These are phyloP conservation scores for Neurospora sp. DNA, from an alignment of 495 filamentous ascomycete species.

Conservation along the genomic window DNA sequence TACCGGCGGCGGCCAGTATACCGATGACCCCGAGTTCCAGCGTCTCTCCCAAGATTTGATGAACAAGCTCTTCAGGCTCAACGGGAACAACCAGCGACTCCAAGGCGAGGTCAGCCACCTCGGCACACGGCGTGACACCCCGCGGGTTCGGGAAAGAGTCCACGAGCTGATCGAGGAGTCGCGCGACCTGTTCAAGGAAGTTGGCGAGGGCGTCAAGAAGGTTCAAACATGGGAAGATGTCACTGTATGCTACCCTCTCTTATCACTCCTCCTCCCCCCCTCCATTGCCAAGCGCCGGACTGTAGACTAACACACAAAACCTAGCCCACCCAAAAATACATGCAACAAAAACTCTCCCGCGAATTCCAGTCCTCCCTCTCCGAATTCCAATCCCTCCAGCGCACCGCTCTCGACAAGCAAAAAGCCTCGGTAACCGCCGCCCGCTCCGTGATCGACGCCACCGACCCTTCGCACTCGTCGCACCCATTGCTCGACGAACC, in stretches of 20 bases:
- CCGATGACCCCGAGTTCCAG: slow-evolving; percentile 91
- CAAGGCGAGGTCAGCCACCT: slow-evolving; percentile 72
- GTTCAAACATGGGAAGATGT: slow-evolving; percentile 85
- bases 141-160: slow-evolving; percentile 81
- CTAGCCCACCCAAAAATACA: slow-evolving; percentile 79
- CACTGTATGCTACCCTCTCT: slow-evolving; percentile 50
- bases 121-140: slow-evolving; percentile 84
- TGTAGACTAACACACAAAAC: neutral
- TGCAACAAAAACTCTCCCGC: slow-evolving; percentile 83
- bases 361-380: slow-evolving; percentile 80
- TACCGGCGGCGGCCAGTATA: slow-evolving; percentile 47
- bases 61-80: slow-evolving; percentile 77
- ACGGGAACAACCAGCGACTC: slow-evolving; percentile 73
- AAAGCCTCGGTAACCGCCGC: slow-evolving; percentile 75
- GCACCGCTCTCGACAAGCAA: slow-evolving; percentile 82
- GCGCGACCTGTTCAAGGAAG: slow-evolving; percentile 76
- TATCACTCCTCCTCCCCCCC: neutral
- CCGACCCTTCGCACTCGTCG: slow-evolving; percentile 6
- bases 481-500: slow-evolving; percentile 25
- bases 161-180: slow-evolving; percentile 79
- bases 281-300: slow-evolving; percentile 6
- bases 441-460: slow-evolving; percentile 50
- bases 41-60: slow-evolving; percentile 69
- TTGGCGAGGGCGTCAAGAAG: slow-evolving; percentile 88
- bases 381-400: slow-evolving; percentile 87